phyloP scores from a whole-genome alignment of 1,284 basidiomycete genomes.

The Cronartium ribicola region DNA sequence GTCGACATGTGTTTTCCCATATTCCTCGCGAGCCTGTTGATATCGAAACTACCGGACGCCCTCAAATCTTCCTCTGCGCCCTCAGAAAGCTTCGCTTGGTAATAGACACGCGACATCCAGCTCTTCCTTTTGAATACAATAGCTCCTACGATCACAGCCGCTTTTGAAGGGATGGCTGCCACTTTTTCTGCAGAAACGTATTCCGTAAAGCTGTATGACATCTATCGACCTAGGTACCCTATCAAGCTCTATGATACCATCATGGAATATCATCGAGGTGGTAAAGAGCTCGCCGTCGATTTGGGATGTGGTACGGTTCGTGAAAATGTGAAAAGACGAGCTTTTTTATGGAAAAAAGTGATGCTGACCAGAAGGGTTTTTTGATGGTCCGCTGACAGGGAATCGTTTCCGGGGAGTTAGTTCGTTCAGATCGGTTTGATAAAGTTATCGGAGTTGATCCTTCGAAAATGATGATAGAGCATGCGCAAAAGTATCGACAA shows the following conservation, averaged over 20 bases:
- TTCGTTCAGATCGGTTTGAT: conserved; percentile 14
- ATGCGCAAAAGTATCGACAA: conserved; percentile 13
- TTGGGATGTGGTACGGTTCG: conserved; percentile 40
- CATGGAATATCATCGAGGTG: conserved; percentile 36
- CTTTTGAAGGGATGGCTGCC: conserved; percentile 5
- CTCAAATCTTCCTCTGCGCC: too few relatives aligned
- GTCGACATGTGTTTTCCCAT: too few relatives aligned
- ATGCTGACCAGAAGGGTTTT: too few relatives aligned
- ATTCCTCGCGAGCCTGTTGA: too few relatives aligned
- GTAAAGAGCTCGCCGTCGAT: conserved; percentile 21
- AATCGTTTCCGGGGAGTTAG: conserved; percentile 28
- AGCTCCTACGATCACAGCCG: too few relatives aligned
- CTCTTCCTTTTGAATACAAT: too few relatives aligned
- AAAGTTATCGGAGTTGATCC: conserved; percentile 34
- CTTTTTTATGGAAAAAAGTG: not conserved
- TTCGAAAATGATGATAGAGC: conserved; percentile 31
- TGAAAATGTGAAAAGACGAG: not conserved
- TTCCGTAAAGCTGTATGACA: conserved; percentile 24
- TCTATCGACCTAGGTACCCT: conserved; percentile 32
- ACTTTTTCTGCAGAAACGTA: conserved; percentile 27
- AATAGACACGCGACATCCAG: too few relatives aligned
- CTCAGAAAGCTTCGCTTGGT: too few relatives aligned
- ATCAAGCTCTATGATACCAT: conserved; percentile 23
- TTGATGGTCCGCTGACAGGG: conserved; percentile 5
- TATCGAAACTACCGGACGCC: too few relatives aligned